Conservation (phyloP, 768 basidiomycete genomes). For the Serendipita indica region DNA sequence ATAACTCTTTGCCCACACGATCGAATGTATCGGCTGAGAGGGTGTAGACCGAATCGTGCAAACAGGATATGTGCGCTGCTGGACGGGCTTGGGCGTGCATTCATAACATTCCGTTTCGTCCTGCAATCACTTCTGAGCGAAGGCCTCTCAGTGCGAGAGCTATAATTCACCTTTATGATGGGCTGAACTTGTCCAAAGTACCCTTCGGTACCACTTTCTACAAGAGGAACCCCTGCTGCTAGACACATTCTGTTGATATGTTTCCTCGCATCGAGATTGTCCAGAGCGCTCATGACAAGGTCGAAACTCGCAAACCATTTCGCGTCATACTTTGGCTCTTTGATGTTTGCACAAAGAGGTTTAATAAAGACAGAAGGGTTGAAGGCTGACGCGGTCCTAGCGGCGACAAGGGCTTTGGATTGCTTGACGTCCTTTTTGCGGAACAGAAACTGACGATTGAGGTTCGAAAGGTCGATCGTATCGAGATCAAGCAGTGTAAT, state of each 20-base stretch:
- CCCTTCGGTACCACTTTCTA: constrained; percentile 93
- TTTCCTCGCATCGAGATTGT: constrained; percentile 88
- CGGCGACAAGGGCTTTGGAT: constrained; percentile 85
- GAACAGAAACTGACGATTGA: constrained; percentile 95
- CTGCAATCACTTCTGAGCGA: constrained; percentile 26
- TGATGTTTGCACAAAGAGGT: constrained; percentile 91
- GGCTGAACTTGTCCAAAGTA: constrained; percentile 97
- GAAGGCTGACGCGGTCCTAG: constrained; percentile 65
- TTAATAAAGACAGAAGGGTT: constrained; percentile 78
- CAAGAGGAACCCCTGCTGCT: constrained; percentile 75
- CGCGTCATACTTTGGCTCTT: constrained; percentile 78
- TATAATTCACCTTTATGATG: constrained; percentile 51
- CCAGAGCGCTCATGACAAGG: constrained; percentile 87
- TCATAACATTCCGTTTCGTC: constrained; percentile 90
- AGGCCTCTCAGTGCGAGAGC: not conserved
- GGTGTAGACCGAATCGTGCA: constrained; percentile 97
- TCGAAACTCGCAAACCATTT: constrained; percentile 85
- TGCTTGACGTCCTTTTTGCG: constrained; percentile 95
- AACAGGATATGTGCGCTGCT: constrained; percentile 80
- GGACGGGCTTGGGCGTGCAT: constrained; percentile 82
- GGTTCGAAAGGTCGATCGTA: constrained; percentile 94
- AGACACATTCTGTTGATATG: constrained; percentile 98
- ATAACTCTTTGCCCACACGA: constrained; percentile 98
- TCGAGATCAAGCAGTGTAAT: constrained; percentile 92
- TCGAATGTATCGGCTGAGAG: constrained; percentile 94